Evolutionary conservation across 2,329 filamentous ascomycete species (phyloP).

Genomic region (Exophiala sp.): DNA sequence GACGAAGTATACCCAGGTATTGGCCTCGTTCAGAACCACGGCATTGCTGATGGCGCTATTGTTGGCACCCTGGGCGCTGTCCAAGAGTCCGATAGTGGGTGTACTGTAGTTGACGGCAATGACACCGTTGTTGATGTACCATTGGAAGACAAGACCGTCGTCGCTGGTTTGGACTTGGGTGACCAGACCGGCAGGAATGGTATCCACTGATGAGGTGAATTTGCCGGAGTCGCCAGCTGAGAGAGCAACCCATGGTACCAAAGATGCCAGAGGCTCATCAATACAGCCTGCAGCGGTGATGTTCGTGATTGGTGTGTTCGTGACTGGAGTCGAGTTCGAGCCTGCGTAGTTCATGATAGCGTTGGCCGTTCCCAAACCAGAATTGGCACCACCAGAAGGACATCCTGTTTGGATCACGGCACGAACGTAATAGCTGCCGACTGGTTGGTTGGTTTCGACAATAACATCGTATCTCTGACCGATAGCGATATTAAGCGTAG

Average conservation of each 20-base stretch:
- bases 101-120: slow-evolving; percentile 34
- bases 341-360: slow-evolving; percentile 30
- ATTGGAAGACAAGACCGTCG: slow-evolving; percentile 31
- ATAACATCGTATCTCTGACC: slow-evolving; percentile 44
- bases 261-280: slow-evolving; percentile 29
- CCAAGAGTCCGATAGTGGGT: slow-evolving; percentile 30
- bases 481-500: slow-evolving; percentile 39
- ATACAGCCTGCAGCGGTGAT: slow-evolving; percentile 26
- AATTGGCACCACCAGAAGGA: slow-evolving; percentile 23
- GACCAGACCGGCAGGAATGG: slow-evolving; percentile 24
- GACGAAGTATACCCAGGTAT: slow-evolving; percentile 27
- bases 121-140: slow-evolving; percentile 35
- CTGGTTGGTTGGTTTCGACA: slow-evolving; percentile 21
- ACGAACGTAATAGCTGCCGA: slow-evolving; percentile 24
- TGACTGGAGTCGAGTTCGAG: slow-evolving; percentile 19
- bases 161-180: slow-evolving; percentile 25
- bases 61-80: slow-evolving; percentile 2
- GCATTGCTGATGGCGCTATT: slow-evolving; percentile 21
- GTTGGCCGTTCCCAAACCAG: slow-evolving; percentile 23
- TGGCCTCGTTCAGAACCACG: slow-evolving; percentile 18
- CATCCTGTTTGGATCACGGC: slow-evolving; percentile 26
- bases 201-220: slow-evolving; percentile 29
- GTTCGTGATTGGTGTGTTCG: slow-evolving; percentile 19
- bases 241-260: slow-evolving; percentile 29
- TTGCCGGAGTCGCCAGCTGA: slow-evolving; percentile 24